These are phyloP conservation scores for Musa acuminata DNA, from an alignment of 176 grass and related monocot species.

Conservation along the genomic window DNA sequence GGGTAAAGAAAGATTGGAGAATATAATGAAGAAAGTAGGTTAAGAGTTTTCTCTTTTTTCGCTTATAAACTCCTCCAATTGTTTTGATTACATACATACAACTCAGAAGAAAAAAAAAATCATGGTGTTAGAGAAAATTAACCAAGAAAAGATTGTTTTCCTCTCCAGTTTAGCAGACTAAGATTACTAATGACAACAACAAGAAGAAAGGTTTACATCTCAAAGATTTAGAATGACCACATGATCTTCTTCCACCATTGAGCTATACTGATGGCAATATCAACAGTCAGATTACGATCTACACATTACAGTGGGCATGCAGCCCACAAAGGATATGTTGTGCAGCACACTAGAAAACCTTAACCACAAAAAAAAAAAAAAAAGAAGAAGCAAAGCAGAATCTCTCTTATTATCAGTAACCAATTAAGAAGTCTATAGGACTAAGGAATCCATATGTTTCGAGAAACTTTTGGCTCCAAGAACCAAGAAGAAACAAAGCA, in stretches of 20 bases:
- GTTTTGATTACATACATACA: not conserved
- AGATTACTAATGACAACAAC: not conserved
- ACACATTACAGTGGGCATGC: not conserved
- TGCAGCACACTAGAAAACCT: not conserved
- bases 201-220: not conserved
- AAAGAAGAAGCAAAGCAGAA: not conserved
- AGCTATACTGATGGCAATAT: not conserved
- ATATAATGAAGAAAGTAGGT: too few species aligned
- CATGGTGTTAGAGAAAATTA: not conserved
- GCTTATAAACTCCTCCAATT: too few species aligned
- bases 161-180: not conserved
- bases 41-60: too few species aligned
- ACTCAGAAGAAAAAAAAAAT: not conserved
- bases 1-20: too few species aligned
- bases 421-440: too few species aligned
- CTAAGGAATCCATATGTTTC: too few species aligned
- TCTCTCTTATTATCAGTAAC: too few species aligned
- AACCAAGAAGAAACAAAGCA: too few species aligned
- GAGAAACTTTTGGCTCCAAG: too few species aligned
- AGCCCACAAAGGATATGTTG: not conserved
- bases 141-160: not conserved
- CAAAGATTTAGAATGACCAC: not conserved
- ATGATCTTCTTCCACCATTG: not conserved
- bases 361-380: not conserved
- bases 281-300: not conserved